Evolutionary conservation across 805 yeast genomes (phyloP).

Genomic region (Yamadazyma scolyti): DNA sequence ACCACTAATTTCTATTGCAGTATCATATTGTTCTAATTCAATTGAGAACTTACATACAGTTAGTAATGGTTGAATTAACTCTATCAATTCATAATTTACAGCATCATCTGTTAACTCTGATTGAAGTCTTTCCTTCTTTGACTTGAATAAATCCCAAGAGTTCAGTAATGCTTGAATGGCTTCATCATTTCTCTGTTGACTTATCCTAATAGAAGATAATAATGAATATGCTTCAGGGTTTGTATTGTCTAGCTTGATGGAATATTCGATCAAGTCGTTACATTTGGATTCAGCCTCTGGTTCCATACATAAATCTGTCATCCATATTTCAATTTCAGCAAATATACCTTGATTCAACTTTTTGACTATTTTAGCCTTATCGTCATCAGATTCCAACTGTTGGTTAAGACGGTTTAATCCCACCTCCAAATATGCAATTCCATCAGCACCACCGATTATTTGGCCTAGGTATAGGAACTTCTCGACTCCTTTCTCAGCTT

Average conservation of each 20-base stretch:
- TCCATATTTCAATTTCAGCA: slow-evolving; percentile 90
- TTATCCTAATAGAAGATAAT: slow-evolving; percentile 81
- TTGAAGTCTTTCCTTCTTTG: slow-evolving; percentile 35
- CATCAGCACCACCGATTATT: slow-evolving; percentile 78
- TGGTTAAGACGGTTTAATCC: slow-evolving; percentile 49
- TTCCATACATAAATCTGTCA: slow-evolving; percentile 97
- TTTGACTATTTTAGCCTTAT: slow-evolving; percentile 30
- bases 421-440: slow-evolving; percentile 55
- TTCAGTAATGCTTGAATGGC: slow-evolving; percentile 64
- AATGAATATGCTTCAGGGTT: slow-evolving; percentile 82
- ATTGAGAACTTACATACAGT: slow-evolving; percentile 71
- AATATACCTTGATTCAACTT: slow-evolving; percentile 76
- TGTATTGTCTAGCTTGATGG: slow-evolving; percentile 54
- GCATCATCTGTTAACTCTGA: slow-evolving; percentile 39
- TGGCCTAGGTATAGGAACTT: slow-evolving; percentile 91
- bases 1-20: slow-evolving; percentile 61
- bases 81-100: slow-evolving; percentile 52
- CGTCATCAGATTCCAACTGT: slow-evolving; percentile 18
- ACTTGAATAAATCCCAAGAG: slow-evolving; percentile 69
- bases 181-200: slow-evolving; percentile 73
- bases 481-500: slow-evolving; percentile 65
- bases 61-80: slow-evolving; percentile 67
- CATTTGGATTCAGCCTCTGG: slow-evolving; percentile 81
- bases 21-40: slow-evolving; percentile 71
- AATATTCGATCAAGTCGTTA: slow-evolving; percentile 61